phyloP scores from a whole-genome alignment of 148 eudicot genomes.

The Chenopodium quinoa region DNA sequence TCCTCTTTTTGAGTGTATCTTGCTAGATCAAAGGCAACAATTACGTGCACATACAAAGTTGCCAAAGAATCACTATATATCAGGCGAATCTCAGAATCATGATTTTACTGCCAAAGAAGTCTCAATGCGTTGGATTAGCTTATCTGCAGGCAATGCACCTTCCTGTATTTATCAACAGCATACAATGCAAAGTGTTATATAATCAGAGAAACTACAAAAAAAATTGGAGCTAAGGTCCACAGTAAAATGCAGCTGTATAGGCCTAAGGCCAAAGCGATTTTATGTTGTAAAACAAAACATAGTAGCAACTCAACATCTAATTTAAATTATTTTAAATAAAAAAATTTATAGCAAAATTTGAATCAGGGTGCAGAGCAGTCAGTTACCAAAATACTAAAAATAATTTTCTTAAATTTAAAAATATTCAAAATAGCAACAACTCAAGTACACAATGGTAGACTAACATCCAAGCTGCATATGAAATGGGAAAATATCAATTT shows the following conservation, averaged over 20 bases:
- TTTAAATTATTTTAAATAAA: background rate
- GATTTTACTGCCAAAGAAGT: constrained; percentile 46
- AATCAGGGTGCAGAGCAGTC: background rate
- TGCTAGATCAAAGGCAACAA: background rate
- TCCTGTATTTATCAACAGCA: constrained; percentile 40
- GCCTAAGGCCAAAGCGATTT: no score
- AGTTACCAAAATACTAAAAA: background rate
- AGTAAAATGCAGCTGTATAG: no score
- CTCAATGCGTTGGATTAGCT: constrained; percentile 58
- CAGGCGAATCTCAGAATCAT: constrained; percentile 18
- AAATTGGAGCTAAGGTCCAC: background rate
- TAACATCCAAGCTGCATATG: background rate
- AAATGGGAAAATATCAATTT: background rate
- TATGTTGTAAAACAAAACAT: background rate
- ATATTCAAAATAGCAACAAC: background rate
- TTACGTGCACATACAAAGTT: constrained; percentile 1
- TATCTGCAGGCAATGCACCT: constrained; percentile 55
- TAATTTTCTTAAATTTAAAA: background rate
- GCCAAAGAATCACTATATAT: background rate
- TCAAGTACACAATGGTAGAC: background rate
- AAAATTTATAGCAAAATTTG: background rate
- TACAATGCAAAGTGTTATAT: background rate
- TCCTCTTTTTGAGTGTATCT: background rate
- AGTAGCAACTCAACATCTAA: background rate
- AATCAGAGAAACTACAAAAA: background rate